phyloP scores from a whole-genome alignment of 164 flowering plant genomes.

The Tinospora cordifolia region DNA sequence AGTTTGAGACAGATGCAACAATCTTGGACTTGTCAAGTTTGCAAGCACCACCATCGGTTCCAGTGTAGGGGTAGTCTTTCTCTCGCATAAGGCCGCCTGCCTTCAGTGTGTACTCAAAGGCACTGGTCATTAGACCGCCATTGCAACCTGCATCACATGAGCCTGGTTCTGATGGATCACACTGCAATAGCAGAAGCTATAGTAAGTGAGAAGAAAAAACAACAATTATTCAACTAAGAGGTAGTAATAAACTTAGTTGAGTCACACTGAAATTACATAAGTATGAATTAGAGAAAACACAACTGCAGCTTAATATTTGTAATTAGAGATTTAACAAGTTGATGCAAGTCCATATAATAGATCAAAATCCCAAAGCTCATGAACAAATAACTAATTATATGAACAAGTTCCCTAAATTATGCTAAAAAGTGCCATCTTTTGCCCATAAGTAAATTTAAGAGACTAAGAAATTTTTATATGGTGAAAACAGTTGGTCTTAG shows the following conservation, averaged over 20 bases:
- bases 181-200: slow-evolving; percentile 36
- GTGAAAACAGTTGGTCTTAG: too few species aligned
- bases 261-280: too few species aligned
- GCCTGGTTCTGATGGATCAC: slow-evolving; percentile 69
- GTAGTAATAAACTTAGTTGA: background rate
- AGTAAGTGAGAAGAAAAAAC: background rate
- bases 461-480: too few species aligned
- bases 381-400: too few species aligned
- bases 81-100: slow-evolving; percentile 92
- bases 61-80: slow-evolving; percentile 92
- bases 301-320: too few species aligned
- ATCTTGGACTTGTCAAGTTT: slow-evolving; percentile 81
- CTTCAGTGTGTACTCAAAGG: slow-evolving; percentile 80
- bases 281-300: too few species aligned
- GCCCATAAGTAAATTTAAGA: too few species aligned
- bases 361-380: too few species aligned
- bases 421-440: too few species aligned
- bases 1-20: slow-evolving; percentile 77
- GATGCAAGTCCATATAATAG: too few species aligned
- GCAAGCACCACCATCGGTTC: slow-evolving; percentile 67
- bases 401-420: too few species aligned
- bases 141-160: slow-evolving; percentile 88
- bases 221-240: background rate
- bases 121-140: slow-evolving; percentile 95
- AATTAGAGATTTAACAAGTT: too few species aligned